Evolutionary conservation across 768 basidiomycete genomes (phyloP).

Genomic region (Agaricus sinodeliciosus): DNA sequence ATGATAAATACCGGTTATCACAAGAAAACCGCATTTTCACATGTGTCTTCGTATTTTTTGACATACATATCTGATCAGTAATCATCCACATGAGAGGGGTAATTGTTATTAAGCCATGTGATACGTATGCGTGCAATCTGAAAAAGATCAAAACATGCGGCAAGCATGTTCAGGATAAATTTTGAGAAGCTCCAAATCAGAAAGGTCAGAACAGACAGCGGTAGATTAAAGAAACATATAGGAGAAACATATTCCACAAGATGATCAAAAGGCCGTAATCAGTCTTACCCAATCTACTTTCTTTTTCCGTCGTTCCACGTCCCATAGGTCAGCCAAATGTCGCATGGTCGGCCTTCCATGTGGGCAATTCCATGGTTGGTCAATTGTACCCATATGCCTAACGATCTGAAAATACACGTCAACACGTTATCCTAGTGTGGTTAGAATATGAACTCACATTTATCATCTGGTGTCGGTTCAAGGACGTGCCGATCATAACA

Average conservation of each 20-base stretch:
- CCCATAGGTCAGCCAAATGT: constrained; percentile 52
- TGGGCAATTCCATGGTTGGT: constrained; percentile 87
- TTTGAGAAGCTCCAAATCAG: too few species aligned
- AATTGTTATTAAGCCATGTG: too few species aligned
- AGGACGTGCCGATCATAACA: constrained; percentile 89
- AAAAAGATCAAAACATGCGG: too few species aligned
- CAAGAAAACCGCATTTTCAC: too few species aligned
- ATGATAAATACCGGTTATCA: background rate
- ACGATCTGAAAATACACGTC: constrained; percentile 43
- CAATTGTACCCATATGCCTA: constrained; percentile 77
- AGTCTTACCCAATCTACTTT: constrained; percentile 6
- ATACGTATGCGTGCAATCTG: too few species aligned
- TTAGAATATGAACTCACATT: constrained; percentile 35
- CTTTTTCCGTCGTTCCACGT: background rate
- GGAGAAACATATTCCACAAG: background rate
- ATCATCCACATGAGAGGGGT: too few species aligned
- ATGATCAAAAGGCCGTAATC: background rate
- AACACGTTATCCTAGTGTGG: background rate
- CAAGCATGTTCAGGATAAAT: too few species aligned
- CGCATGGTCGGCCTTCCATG: constrained; percentile 84
- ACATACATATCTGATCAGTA: background rate
- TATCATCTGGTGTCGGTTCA: constrained; percentile 75
- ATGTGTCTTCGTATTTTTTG: background rate
- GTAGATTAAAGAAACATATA: background rate
- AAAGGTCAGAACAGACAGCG: too few species aligned